Base-by-base conservation (phyloP, 495 filamentous ascomycete species). In the Aspergillus homomorphus region DNA sequence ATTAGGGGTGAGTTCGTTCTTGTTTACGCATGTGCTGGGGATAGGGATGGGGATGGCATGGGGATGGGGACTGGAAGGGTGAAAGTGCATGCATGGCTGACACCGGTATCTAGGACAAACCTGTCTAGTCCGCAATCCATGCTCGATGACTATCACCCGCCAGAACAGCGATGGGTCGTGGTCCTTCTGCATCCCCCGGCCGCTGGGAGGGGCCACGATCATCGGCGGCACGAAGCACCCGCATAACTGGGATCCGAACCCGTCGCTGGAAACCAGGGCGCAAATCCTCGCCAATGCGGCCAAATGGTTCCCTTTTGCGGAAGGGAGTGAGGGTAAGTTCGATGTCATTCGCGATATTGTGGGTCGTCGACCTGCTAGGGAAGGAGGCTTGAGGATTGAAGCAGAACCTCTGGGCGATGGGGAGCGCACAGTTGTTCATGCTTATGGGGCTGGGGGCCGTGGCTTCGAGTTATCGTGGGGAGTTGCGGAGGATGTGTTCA, bases 221-320 rank as follows among this genome's bases (percentile, higher is more conserved):
- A 82, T 88, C 46, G 85, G 85, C 15, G 85, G 84, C 0, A 87
- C 84, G 6, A 87, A 85, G 59, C 79, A 87, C 60, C 76, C 79
- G 1, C 68, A 80, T 50, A 71, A 85, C 57, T 86, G 82, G 81
- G 74, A 80, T 56, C 71, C 74, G 1, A 70, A 75, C 45, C 79
- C 82, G 3, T 76, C 69, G 0, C 54, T 54, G 10, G 79, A 80
- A 56, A 78, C 75, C 8, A 68, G 82, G 33, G 72, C 76, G 55
- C 62, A 55, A 16, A 64, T 88, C 21, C 69, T 88, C 30, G 54
- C 54, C 8, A 76, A 77, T 50, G 75, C 75, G 6, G 61, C 62
- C 0, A 75, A 77, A 43, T 77, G 74, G 73, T 80, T 78, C 51
- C 76, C 77, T 1, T 77, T 76, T 56, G 61, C 64, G 7, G 26